Evolutionary conservation across 176 grass and related monocot genomes (phyloP).

Genomic region (Aegilops speltoides): DNA sequence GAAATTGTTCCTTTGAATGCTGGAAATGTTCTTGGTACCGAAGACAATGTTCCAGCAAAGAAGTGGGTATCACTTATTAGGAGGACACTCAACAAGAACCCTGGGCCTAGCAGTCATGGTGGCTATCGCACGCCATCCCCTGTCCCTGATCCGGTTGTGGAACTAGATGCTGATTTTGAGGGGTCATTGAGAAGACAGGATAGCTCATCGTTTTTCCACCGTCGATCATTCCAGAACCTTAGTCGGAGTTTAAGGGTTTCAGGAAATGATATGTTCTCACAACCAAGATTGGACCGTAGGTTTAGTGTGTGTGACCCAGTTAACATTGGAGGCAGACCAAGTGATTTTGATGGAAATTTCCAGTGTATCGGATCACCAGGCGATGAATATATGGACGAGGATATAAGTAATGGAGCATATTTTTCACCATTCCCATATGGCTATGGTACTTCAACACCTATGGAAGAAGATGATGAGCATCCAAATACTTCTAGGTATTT

Average conservation of each 20-base stretch:
- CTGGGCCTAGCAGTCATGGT: conserved; percentile 40
- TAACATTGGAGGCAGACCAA: conserved; percentile 60
- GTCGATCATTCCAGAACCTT: conserved; percentile 77
- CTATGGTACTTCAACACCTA: conserved; percentile 31
- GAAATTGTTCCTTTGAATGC: conserved; percentile 99
- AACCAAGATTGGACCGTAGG: conserved; percentile 68
- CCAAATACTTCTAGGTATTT: conserved; percentile 58
- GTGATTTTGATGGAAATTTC: conserved; percentile 69
- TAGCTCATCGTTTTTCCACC: conserved; percentile 55
- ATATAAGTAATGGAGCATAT: conserved; percentile 34
- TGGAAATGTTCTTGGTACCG: conserved; percentile 91
- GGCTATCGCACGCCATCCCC: conserved; percentile 68
- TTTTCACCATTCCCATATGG: conserved; percentile 66
- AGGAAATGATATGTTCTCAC: conserved; percentile 38
- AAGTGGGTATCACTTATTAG: conserved; percentile 94
- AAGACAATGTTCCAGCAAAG: conserved; percentile 84
- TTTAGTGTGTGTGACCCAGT: conserved; percentile 81
- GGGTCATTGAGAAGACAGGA: conserved; percentile 60
- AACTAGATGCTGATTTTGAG: conserved; percentile 93
- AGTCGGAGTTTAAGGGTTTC: conserved; percentile 83
- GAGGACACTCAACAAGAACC: conserved; percentile 69
- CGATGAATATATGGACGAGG: conserved; percentile 53
- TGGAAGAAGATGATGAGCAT: conserved; percentile 55
- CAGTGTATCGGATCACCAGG: conserved; percentile 50
- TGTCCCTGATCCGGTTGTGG: conserved; percentile 70